Base-by-base conservation (phyloP, 192 early-diverging fungal genomes). In the Linnemannia zychae region DNA sequence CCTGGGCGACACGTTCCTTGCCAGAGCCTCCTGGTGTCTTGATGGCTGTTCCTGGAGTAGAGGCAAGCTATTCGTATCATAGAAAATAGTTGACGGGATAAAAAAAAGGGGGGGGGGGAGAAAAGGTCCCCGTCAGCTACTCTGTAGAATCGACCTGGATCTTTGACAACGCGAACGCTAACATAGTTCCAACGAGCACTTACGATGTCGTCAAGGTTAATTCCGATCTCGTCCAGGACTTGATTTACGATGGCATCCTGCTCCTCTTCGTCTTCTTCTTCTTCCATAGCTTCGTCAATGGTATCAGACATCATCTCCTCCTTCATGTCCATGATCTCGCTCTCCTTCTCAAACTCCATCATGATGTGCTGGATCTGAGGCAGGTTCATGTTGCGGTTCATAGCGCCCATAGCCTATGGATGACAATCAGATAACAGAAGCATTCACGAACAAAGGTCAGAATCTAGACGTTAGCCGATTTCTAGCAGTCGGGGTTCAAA, bases 291-390 rank as follows among this genome's bases (percentile, higher is more conserved):
- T 83, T 97, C 97, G 78, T 99, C 98, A 77, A 99, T 97, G 15
- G 96, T 95, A 76, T 99, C 98, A 76, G 95, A 95, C 95, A 99
- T 97, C 95, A 99, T 95, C 77, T 98, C 97, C 78, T 97, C 97
- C 91, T 98, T 99, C 97, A 99, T 98, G 84, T 99, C 97, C 98
- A 99, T 98, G 82, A 96, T 93, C 77, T 97, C 97, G 16, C 91
- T 92, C 89, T 99, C 97, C 85, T 91, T 92, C 81, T 98, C 97
- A 90, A 99, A 99, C 47, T 99, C 97, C 94, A 97, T 96, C 95
- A 99, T 97, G 60, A 99, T 98, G 77, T 96, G 95, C 57, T 96
- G 94, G 48, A 99, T 96, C 57, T 94, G 93, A 4, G 97, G 98
- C 69, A 99, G 87, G 90, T 99, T 99, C 91, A 99, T 95, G 65